These are phyloP conservation scores for Gypsophila paniculata DNA, from an alignment of 179 eudicot genomes.

Conservation along the genomic window DNA sequence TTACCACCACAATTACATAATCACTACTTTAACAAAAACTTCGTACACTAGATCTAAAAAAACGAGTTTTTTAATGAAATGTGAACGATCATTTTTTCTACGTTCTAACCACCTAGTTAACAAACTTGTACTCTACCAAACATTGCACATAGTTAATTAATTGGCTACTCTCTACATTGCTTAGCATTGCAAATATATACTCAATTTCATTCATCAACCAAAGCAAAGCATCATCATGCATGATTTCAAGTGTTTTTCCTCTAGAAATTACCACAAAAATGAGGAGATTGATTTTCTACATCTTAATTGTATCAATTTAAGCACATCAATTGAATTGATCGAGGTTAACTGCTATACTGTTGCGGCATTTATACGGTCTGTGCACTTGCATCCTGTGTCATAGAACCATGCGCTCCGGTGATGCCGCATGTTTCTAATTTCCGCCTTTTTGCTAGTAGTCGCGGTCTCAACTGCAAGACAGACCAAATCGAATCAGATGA, in stretches of 20 bases:
- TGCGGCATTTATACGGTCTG: slow-evolving; percentile 21
- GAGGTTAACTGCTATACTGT: slow-evolving; percentile 1
- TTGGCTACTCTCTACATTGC: neutral
- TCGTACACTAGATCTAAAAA: no score
- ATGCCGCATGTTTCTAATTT: slow-evolving; percentile 22
- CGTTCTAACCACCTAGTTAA: no score
- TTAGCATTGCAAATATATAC: neutral
- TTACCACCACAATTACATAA: no score
- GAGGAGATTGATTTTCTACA: slow-evolving; percentile 17
- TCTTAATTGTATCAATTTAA: slow-evolving; percentile 6
- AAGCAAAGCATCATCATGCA: neutral
- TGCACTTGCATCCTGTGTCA: slow-evolving; percentile 26
- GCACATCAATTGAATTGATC: slow-evolving; percentile 7
- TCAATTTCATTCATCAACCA: neutral
- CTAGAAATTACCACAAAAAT: slow-evolving; percentile 17
- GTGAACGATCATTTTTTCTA: no score
- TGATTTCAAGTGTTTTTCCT: neutral
- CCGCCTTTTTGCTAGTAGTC: slow-evolving; percentile 32
- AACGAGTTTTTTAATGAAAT: no score
- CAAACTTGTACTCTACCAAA: neutral
- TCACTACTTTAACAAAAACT: no score
- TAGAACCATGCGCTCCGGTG: slow-evolving; percentile 18
- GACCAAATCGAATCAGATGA: slow-evolving; percentile 13
- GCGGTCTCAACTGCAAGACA: slow-evolving; percentile 42
- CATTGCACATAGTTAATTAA: neutral